Conservation (phyloP, 2,329 filamentous ascomycete genomes). For the Colletotrichum cereale region DNA sequence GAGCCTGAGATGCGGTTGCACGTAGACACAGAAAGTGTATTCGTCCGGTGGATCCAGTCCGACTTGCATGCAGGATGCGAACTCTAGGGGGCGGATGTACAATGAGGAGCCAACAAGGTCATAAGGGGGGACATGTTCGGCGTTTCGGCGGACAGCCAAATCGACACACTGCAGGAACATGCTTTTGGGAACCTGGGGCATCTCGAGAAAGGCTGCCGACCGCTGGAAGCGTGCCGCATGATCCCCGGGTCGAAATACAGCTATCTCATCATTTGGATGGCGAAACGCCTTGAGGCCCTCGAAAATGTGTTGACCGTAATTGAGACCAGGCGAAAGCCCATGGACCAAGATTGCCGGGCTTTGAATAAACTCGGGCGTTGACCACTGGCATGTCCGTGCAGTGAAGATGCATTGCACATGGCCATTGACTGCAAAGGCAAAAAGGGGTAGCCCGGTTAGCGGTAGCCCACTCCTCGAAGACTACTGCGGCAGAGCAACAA, state of each 20-base stretch:
- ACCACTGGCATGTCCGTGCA: neutral
- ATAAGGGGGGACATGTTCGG: slow-evolving; percentile 75
- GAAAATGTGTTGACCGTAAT: neutral
- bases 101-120: slow-evolving; percentile 72
- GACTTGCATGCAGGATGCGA: slow-evolving; percentile 55
- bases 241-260: neutral
- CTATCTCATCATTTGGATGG: neutral
- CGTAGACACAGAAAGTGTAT: slow-evolving; percentile 73
- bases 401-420: neutral
- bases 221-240: slow-evolving; percentile 17
- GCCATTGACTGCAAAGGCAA: neutral
- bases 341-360: neutral
- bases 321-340: neutral
- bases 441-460: neutral
- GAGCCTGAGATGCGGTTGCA: slow-evolving; percentile 73
- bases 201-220: slow-evolving; percentile 58
- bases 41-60: slow-evolving; percentile 60
- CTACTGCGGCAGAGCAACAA: neutral
- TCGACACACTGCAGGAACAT: slow-evolving; percentile 70
- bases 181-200: slow-evolving; percentile 70
- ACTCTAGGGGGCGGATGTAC: slow-evolving; percentile 76
- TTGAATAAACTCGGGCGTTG: neutral
- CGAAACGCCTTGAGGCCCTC: slow-evolving; percentile 4
- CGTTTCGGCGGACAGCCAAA: slow-evolving; percentile 73
- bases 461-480: neutral